phyloP scores from a whole-genome alignment of 73 alveolate genomes.

The Breviolum minutum region DNA sequence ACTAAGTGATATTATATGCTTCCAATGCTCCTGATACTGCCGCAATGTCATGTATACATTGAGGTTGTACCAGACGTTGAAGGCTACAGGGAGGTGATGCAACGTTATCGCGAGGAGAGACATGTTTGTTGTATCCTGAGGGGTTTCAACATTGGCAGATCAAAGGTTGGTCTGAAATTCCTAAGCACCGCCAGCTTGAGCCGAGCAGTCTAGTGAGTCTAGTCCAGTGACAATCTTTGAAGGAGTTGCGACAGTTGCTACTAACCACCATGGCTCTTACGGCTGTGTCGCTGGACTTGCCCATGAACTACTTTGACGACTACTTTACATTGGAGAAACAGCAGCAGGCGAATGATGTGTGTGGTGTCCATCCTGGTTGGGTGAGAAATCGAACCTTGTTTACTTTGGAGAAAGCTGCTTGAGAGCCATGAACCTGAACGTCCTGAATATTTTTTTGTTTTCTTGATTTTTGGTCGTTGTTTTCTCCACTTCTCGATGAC shows the following conservation, averaged over 20 bases:
- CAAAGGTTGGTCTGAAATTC: background rate
- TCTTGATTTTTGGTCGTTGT: no score
- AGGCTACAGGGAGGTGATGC: conserved; percentile 52
- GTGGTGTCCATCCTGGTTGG: no score
- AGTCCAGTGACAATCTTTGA: background rate
- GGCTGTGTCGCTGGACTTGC: conserved; percentile 82
- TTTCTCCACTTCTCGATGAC: background rate
- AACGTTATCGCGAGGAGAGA: conserved; percentile 20
- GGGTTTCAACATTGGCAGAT: background rate
- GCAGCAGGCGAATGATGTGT: background rate
- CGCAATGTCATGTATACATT: no score
- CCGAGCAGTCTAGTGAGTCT: background rate
- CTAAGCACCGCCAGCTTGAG: background rate
- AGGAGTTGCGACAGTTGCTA: conserved; percentile 46
- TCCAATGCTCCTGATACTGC: no score
- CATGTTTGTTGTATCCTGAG: background rate
- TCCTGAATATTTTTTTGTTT: no score
- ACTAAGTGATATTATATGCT: no score
- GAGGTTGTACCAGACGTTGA: conserved; percentile 35
- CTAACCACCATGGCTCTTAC: conserved; percentile 67
- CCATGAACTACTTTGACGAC: conserved; percentile 26
- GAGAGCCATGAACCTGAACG: no score
- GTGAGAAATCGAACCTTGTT: no score
- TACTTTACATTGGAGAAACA: background rate
- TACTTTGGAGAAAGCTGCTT: no score